phyloP scores from a whole-genome alignment of 768 basidiomycete genomes.

The Naganishia vaughanmartiniae region DNA sequence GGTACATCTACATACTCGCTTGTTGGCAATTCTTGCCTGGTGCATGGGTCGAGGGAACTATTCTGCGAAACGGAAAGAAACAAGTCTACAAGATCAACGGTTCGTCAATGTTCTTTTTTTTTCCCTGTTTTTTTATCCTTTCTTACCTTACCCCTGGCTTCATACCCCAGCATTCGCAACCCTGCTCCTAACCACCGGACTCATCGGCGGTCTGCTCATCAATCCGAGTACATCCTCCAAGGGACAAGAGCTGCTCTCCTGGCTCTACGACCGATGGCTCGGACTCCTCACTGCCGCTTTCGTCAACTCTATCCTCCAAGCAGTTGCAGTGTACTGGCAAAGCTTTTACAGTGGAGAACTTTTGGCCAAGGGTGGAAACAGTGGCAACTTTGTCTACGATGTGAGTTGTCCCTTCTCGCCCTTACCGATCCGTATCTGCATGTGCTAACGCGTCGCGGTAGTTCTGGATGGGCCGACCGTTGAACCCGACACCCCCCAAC shows the following conservation, averaged over 20 bases:
- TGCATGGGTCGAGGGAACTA: constrained; percentile 67
- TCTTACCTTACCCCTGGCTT: no score
- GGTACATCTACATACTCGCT: constrained; percentile 83
- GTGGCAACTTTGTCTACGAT: constrained; percentile 81
- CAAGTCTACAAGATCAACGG: constrained; percentile 94
- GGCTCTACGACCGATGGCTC: constrained; percentile 86
- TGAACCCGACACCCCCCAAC: constrained; percentile 65
- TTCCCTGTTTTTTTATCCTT: no score
- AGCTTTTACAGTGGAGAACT: constrained; percentile 71
- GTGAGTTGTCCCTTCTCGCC: constrained; percentile 56
- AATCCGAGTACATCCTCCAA: constrained; percentile 53
- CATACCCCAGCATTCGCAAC: constrained; percentile 60
- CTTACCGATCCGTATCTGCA: neutral
- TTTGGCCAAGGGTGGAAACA: constrained; percentile 89
- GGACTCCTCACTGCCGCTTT: constrained; percentile 81
- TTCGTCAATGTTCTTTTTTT: constrained; percentile 50
- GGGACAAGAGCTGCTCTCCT: constrained; percentile 79
- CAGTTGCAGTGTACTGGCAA: constrained; percentile 63
- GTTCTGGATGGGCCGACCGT: constrained; percentile 51
- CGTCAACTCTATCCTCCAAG: constrained; percentile 74
- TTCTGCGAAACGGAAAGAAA: constrained; percentile 70
- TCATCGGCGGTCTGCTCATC: constrained; percentile 66
- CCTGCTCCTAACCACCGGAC: constrained; percentile 73
- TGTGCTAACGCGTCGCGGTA: constrained; percentile 4
- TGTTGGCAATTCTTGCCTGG: constrained; percentile 77